Percentiles rank a stretch among this genome's conserved stretches.
These are phyloP conservation scores for Fragosphaeria purpurea DNA, from an alignment of 2,329 filamentous ascomycete species.

Conservation along the genomic window DNA sequence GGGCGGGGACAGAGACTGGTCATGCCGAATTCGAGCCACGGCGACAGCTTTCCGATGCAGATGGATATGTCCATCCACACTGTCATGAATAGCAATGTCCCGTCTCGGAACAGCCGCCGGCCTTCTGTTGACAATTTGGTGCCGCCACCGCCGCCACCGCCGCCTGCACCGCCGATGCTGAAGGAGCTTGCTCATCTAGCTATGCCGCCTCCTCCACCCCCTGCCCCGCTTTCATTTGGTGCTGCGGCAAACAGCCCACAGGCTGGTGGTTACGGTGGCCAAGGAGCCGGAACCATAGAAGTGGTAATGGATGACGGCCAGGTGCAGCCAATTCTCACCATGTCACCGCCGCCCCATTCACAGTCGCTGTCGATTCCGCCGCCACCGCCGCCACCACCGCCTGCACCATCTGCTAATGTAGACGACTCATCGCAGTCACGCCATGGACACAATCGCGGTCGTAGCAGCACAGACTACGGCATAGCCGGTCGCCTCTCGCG, in stretches of 20 bases:
- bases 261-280: conserved; percentile 31
- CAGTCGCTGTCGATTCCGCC: conserved; percentile 34
- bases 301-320: conserved; percentile 57
- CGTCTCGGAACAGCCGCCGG: conserved; percentile 22
- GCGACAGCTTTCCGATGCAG: neutral
- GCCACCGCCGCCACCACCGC: conserved; percentile 27
- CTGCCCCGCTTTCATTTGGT: conserved; percentile 42
- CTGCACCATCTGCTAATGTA: neutral
- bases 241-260: conserved; percentile 22
- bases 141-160: conserved; percentile 43
- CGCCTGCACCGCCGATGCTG: conserved; percentile 38
- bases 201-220: conserved; percentile 50
- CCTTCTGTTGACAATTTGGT: conserved; percentile 41
- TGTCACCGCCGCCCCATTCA: conserved; percentile 19
- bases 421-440: conserved; percentile 15
- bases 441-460: conserved; percentile 44
- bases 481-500: conserved; percentile 45
- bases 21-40: neutral
- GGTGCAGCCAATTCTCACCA: conserved; percentile 10
- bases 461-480: conserved; percentile 43
- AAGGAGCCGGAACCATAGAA: conserved; percentile 50
- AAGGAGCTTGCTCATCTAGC: conserved; percentile 55
- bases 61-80: neutral
- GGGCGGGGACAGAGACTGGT: conserved; percentile 5
- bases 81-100: neutral